Conservation (phyloP, 495 filamentous ascomycete species). For the Parachaetomium inaequale region DNA sequence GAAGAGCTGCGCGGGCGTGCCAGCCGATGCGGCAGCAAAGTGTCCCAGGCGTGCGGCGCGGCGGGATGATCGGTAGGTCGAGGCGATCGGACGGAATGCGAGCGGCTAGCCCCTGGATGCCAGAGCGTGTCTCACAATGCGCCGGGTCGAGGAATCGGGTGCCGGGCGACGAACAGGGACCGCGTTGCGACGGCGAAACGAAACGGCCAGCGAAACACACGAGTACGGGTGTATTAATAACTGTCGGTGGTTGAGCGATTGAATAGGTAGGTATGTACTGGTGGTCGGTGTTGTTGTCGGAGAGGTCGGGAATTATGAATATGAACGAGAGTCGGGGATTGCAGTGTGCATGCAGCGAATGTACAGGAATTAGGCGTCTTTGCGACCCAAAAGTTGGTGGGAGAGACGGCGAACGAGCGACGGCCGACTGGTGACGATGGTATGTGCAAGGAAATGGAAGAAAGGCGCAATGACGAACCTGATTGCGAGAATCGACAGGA, state of each 20-base stretch:
- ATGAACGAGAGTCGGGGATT: constrained; percentile 8
- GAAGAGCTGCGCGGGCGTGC: constrained; percentile 5
- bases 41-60: constrained; percentile 23
- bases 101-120: constrained; percentile 26
- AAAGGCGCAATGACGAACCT: constrained; percentile 9
- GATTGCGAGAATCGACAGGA: constrained; percentile 9
- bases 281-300: not conserved
- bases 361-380: constrained; percentile 12
- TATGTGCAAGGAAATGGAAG: constrained; percentile 11
- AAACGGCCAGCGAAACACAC: not conserved
- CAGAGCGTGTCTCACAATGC: constrained; percentile 30
- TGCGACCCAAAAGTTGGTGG: not conserved
- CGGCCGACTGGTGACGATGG: constrained; percentile 12
- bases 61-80: constrained; percentile 16
- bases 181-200: not conserved
- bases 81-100: constrained; percentile 20
- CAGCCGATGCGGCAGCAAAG: constrained; percentile 24
- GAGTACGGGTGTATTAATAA: constrained; percentile 1
- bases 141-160: constrained; percentile 5
- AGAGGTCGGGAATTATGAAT: not conserved
- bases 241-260: constrained; percentile 2
- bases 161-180: not conserved
- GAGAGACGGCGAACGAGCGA: constrained; percentile 16
- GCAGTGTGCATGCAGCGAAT: constrained; percentile 10
- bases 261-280: not conserved